Evolutionary conservation across 106 monocot genomes (phyloP).

Genomic region (Dioscorea zingiberensis): DNA sequence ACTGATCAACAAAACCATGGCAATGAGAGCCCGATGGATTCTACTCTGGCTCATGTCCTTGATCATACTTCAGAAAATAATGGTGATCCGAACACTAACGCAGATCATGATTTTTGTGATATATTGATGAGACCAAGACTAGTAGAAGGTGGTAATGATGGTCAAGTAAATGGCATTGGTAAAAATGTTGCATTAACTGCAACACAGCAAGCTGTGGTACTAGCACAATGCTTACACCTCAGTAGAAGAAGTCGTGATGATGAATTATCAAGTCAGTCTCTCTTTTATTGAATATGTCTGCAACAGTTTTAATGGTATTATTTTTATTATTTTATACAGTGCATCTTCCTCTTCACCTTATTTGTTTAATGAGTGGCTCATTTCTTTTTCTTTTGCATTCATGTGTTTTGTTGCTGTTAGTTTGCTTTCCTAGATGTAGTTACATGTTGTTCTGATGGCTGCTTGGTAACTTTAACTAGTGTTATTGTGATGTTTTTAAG

Average conservation of each 20-base stretch:
- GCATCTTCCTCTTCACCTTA: background rate
- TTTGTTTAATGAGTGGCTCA: too few relatives aligned
- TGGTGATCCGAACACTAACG: conserved; percentile 13
- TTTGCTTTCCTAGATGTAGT: too few relatives aligned
- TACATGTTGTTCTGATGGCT: too few relatives aligned
- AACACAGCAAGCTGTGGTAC: conserved; percentile 77
- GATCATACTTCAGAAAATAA: conserved; percentile 11
- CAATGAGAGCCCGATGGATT: conserved; percentile 8
- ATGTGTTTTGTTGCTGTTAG: too few relatives aligned
- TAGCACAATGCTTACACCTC: conserved; percentile 70
- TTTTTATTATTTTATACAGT: background rate
- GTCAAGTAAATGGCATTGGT: background rate
- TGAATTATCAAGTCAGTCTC: conserved; percentile 81
- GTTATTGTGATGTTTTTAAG: too few relatives aligned
- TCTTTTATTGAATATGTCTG: background rate
- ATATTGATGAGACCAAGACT: conserved; percentile 69
- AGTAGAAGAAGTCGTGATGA: conserved; percentile 73
- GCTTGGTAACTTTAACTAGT: too few relatives aligned
- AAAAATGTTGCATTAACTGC: conserved; percentile 28
- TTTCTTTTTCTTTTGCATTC: too few relatives aligned
- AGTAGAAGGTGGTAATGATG: conserved; percentile 30
- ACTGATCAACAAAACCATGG: conserved; percentile 23
- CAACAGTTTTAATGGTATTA: background rate
- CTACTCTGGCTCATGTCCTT: conserved; percentile 7
- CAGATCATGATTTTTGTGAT: conserved; percentile 49